phyloP scores from a whole-genome alignment of 352 stramenopile species.

The Phytophthora lateralis region DNA sequence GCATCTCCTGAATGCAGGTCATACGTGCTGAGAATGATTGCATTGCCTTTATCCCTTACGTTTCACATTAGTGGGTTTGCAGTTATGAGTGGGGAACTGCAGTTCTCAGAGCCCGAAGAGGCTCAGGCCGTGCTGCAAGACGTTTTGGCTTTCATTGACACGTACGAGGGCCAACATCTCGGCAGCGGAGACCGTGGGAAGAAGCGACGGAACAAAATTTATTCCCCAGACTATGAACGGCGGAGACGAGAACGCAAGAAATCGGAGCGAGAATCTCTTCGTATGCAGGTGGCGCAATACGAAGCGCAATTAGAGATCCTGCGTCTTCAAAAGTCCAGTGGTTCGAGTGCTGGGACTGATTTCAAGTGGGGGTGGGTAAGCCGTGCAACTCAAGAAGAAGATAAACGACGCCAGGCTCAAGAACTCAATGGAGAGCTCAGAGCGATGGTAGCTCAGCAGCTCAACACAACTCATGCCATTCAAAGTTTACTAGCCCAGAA shows the following conservation, averaged over 20 bases:
- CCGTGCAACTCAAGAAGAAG: constrained; percentile 10
- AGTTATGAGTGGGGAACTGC: not conserved
- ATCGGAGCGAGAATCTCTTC: constrained; percentile 9
- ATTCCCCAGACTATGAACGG: constrained; percentile 11
- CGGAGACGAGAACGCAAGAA: constrained; percentile 22
- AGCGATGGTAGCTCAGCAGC: constrained; percentile 9
- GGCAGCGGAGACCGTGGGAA: not conserved
- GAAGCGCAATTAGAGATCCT: constrained; percentile 23
- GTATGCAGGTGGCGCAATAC: constrained; percentile 10
- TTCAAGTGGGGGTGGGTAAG: constrained; percentile 22
- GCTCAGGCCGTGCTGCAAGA: constrained; percentile 14
- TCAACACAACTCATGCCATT: constrained; percentile 3
- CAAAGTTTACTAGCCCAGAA: constrained; percentile 1
- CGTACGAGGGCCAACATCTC: not conserved
- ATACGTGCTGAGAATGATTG: not conserved
- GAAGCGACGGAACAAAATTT: constrained; percentile 1
- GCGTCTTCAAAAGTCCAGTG: not conserved
- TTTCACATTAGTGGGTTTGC: not conserved
- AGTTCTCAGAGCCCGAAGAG: constrained; percentile 5
- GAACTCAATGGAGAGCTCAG: constrained; percentile 21
- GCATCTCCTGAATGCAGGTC: not conserved
- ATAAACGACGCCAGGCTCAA: constrained; percentile 18
- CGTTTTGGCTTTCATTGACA: constrained; percentile 18
- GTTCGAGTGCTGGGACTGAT: not conserved
- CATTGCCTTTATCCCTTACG: not conserved